phyloP scores from a whole-genome alignment of 805 yeast species.

The Zygoascus bituminiphila region DNA sequence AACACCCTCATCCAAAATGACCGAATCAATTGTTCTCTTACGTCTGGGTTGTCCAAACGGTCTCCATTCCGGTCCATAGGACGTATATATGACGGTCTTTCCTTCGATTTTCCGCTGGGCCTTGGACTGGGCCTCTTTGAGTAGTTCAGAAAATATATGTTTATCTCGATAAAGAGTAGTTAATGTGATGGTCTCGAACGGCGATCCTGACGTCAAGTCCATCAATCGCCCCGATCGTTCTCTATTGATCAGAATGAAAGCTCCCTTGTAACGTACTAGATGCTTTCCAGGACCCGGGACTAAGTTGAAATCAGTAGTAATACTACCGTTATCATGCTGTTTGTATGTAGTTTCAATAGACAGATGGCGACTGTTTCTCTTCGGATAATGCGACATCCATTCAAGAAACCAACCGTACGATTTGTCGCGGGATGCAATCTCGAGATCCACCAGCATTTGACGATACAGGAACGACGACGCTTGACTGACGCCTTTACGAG shows the following conservation, averaged over 20 bases:
- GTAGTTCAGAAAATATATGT: constrained; percentile 54
- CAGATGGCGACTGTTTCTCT: constrained; percentile 70
- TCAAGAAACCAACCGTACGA: constrained; percentile 91
- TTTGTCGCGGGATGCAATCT: constrained; percentile 87
- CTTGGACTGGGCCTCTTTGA: constrained; percentile 74
- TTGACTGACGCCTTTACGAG: constrained; percentile 58
- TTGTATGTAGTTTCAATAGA: constrained; percentile 80
- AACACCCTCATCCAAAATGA: constrained; percentile 70
- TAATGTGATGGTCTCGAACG: constrained; percentile 91
- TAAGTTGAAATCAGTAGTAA: constrained; percentile 74
- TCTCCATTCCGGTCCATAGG: constrained; percentile 99
- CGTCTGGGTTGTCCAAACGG: constrained; percentile 94
- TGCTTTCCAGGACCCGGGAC: constrained; percentile 99
- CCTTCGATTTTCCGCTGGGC: constrained; percentile 84
- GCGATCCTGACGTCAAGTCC: constrained; percentile 85
- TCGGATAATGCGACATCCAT: constrained; percentile 86
- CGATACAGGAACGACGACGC: constrained; percentile 65
- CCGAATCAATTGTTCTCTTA: constrained; percentile 77
- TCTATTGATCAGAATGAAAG: constrained; percentile 79
- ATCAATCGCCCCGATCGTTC: constrained; percentile 85
- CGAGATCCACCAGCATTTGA: constrained; percentile 82
- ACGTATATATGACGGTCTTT: constrained; percentile 84
- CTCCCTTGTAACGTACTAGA: constrained; percentile 73
- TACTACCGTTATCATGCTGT: constrained; percentile 90
- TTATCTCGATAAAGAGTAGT: constrained; percentile 85